These are phyloP conservation scores for Boletus subcaerulescens DNA, from an alignment of 768 basidiomycete species.

Conservation along the genomic window DNA sequence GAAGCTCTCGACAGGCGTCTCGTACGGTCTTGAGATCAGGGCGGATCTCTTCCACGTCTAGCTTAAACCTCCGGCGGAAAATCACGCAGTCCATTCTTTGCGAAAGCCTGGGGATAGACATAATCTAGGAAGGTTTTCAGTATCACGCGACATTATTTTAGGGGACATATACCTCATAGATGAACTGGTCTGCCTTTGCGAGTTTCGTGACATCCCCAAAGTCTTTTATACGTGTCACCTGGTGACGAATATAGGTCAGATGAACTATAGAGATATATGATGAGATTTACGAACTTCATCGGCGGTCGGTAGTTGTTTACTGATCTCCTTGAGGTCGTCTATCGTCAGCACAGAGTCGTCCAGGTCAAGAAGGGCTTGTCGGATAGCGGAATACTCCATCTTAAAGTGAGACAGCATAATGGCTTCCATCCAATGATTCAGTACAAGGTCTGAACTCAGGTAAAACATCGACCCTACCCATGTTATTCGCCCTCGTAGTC, in stretches of 20 bases:
- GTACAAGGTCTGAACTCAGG: neutral
- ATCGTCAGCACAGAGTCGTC: slow-evolving; percentile 65
- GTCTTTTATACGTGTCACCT: slow-evolving; percentile 64
- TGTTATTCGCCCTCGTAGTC: slow-evolving; percentile 79
- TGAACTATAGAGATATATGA: neutral
- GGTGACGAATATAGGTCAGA: neutral
- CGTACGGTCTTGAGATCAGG: slow-evolving; percentile 76
- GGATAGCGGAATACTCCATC: slow-evolving; percentile 59
- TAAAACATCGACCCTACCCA: slow-evolving; percentile 47
- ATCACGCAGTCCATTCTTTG: slow-evolving; percentile 80
- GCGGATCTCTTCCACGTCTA: slow-evolving; percentile 80
- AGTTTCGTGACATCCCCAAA: slow-evolving; percentile 73
- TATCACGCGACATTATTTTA: neutral
- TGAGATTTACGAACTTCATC: slow-evolving; percentile 60
- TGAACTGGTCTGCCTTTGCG: slow-evolving; percentile 82
- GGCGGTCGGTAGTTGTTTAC: slow-evolving; percentile 70
- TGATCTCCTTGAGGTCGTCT: slow-evolving; percentile 76
- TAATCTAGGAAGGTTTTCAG: slow-evolving; percentile 51
- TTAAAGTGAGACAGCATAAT: slow-evolving; percentile 85
- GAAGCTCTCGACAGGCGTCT: slow-evolving; percentile 68
- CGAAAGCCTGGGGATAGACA: slow-evolving; percentile 69
- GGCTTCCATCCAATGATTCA: slow-evolving; percentile 38
- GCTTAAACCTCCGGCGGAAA: slow-evolving; percentile 75
- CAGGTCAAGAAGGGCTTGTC: slow-evolving; percentile 66
- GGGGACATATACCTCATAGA: slow-evolving; percentile 57